Conservation (phyloP, 805 yeast species). For the Lachancea thermotolerans region DNA sequence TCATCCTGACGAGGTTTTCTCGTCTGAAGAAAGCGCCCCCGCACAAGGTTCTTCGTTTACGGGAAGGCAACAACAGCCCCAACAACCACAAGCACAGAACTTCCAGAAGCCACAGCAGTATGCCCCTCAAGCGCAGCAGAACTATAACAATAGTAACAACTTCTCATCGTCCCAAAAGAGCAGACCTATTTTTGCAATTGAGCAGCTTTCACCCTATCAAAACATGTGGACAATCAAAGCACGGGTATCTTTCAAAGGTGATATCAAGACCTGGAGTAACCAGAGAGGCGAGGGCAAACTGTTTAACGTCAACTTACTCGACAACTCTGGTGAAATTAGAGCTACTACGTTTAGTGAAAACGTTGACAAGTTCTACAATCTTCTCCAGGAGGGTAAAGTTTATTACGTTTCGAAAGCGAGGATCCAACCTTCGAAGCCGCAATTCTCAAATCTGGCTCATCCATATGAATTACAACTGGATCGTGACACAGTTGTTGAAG, state of each 20-base stretch:
- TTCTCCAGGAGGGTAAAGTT: slow-evolving; percentile 81
- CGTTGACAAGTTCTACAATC: slow-evolving; percentile 71
- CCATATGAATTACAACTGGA: slow-evolving; percentile 84
- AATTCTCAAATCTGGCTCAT: slow-evolving; percentile 75
- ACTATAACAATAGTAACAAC: background rate
- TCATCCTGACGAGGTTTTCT: slow-evolving; percentile 46
- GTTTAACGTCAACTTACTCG: slow-evolving; percentile 80
- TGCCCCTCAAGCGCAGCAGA: slow-evolving; percentile 2
- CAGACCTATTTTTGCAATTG: slow-evolving; percentile 61
- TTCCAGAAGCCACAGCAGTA: slow-evolving; percentile 5
- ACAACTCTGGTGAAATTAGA: slow-evolving; percentile 92
- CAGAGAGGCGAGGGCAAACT: slow-evolving; percentile 84
- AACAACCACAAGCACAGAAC: background rate
- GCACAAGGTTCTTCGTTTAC: slow-evolving; percentile 3
- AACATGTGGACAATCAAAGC: slow-evolving; percentile 90
- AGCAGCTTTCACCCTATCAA: slow-evolving; percentile 85
- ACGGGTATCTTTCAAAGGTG: slow-evolving; percentile 82
- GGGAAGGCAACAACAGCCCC: background rate
- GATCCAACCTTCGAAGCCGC: slow-evolving; percentile 76
- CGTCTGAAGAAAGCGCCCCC: slow-evolving; percentile 8
- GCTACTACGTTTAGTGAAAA: slow-evolving; percentile 90
- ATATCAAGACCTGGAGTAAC: slow-evolving; percentile 81
- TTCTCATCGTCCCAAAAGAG: slow-evolving; percentile 23
- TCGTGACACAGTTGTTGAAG: slow-evolving; percentile 68
- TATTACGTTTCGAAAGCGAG: slow-evolving; percentile 78